These are phyloP conservation scores for Phytopythium oedochilum DNA, from an alignment of 352 stramenopile species.

Conservation along the genomic window DNA sequence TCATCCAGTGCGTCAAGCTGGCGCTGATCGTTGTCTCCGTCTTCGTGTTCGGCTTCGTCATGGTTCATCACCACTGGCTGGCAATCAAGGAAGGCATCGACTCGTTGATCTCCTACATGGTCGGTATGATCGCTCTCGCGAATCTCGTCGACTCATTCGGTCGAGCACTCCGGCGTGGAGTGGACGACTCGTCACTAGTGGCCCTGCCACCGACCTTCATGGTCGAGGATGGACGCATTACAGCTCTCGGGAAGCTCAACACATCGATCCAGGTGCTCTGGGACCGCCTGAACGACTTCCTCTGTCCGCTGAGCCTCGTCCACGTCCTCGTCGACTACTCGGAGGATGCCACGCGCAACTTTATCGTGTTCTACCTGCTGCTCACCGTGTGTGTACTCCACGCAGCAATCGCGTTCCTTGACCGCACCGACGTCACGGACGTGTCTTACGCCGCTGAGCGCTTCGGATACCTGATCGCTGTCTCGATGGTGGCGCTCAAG, in stretches of 20 bases:
- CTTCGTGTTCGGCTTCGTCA: conserved; percentile 15
- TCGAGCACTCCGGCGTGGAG: conserved; percentile 10
- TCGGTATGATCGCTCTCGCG: conserved; percentile 18
- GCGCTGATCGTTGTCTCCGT: conserved; percentile 12
- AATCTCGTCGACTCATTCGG: conserved; percentile 18
- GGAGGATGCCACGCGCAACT: conserved; percentile 14
- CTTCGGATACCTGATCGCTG: conserved; percentile 22
- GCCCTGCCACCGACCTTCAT: conserved; percentile 9
- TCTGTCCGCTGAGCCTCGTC: conserved; percentile 18
- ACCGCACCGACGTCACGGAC: conserved; percentile 19
- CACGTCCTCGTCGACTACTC: conserved; percentile 21
- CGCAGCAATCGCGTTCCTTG: conserved; percentile 22
- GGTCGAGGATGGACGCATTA: conserved; percentile 6
- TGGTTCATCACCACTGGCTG: conserved; percentile 12
- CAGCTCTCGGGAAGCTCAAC: conserved; percentile 16
- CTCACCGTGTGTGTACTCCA: conserved; percentile 22
- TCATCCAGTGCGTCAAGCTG: conserved; percentile 7
- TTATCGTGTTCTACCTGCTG: conserved; percentile 22
- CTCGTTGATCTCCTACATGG: conserved; percentile 15
- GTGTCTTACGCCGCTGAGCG: conserved; percentile 14
- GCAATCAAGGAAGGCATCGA: conserved; percentile 18
- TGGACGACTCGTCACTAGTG: conserved; percentile 8
- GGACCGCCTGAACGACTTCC: conserved; percentile 29
- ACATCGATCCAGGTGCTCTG: conserved; percentile 27
- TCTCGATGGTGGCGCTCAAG: conserved; percentile 13